Evolutionary conservation across 1,284 basidiomycete species (phyloP).

Genomic region (Pseudozyma hubeiensis): DNA sequence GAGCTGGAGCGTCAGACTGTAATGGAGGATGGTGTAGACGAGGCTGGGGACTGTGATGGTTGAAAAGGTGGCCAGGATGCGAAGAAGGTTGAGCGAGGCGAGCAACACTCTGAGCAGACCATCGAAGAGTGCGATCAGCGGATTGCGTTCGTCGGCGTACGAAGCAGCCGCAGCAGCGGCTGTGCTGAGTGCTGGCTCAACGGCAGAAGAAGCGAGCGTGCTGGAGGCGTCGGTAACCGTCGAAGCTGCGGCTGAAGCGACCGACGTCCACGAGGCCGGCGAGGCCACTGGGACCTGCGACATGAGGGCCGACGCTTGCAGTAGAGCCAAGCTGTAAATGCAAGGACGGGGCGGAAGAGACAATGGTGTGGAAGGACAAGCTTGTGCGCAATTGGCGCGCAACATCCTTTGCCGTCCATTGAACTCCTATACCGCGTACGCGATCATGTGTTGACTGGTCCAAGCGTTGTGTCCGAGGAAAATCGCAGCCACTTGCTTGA

Average conservation of each 20-base stretch:
- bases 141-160: constrained; percentile 43
- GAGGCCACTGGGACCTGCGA: constrained; percentile 35
- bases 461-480: constrained; percentile 1
- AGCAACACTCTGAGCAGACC: constrained; percentile 54
- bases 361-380: too few relatives aligned
- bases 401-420: too few relatives aligned
- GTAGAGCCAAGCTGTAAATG: too few relatives aligned
- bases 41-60: constrained; percentile 63
- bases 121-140: constrained; percentile 50
- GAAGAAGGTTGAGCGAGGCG: constrained; percentile 59
- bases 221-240: constrained; percentile 14
- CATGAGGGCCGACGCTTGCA: constrained; percentile 19
- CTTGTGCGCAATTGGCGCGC: too few relatives aligned
- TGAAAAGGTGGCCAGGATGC: constrained; percentile 54
- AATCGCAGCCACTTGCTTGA: too few relatives aligned
- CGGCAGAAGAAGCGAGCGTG: constrained; percentile 5
- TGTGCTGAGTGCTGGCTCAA: constrained; percentile 8
- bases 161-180: constrained; percentile 16
- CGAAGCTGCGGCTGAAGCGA: constrained; percentile 18
- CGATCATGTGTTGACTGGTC: constrained; percentile 2
- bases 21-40: constrained; percentile 63
- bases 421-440: too few relatives aligned
- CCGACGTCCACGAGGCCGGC: constrained; percentile 27
- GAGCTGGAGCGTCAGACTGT: constrained; percentile 66
- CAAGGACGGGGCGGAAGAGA: too few relatives aligned